phyloP scores from a whole-genome alignment of 2,329 filamentous ascomycete genomes.

The Talaromyces rugulosus region DNA sequence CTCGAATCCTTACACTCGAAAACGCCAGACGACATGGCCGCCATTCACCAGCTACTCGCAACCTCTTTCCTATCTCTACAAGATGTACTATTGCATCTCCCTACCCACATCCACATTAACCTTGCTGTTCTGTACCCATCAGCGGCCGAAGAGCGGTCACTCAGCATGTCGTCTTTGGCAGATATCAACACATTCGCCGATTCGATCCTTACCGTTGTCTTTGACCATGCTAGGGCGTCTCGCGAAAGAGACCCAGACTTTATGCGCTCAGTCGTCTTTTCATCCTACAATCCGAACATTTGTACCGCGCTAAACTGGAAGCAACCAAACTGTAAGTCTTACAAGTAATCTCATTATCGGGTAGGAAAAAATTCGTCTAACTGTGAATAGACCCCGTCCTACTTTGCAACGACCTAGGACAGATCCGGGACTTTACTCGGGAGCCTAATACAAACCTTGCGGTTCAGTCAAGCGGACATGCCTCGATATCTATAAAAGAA shows the following conservation, averaged over 20 bases:
- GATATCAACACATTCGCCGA: slow-evolving; percentile 88
- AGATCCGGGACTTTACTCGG: slow-evolving; percentile 37
- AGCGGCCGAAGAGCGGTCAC: slow-evolving; percentile 62
- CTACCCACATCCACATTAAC: slow-evolving; percentile 78
- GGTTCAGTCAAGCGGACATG: slow-evolving; percentile 61
- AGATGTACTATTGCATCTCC: slow-evolving; percentile 71
- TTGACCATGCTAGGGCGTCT: slow-evolving; percentile 77
- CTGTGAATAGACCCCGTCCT: slow-evolving; percentile 69
- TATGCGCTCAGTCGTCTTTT: slow-evolving; percentile 86
- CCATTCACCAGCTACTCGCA: slow-evolving; percentile 68
- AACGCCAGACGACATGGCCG: slow-evolving; percentile 47
- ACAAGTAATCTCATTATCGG: not conserved
- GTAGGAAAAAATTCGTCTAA: not conserved
- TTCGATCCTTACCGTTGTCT: slow-evolving; percentile 76
- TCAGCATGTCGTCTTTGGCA: slow-evolving; percentile 67
- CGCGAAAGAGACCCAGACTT: slow-evolving; percentile 64
- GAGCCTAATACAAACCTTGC: slow-evolving; percentile 37
- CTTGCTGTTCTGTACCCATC: slow-evolving; percentile 89
- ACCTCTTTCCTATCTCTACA: slow-evolving; percentile 74
- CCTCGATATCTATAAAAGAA: slow-evolving; percentile 86
- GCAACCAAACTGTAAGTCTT: slow-evolving; percentile 80
- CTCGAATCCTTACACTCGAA: slow-evolving; percentile 28
- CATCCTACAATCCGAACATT: slow-evolving; percentile 82
- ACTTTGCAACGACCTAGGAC: slow-evolving; percentile 85
- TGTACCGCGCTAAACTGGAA: slow-evolving; percentile 99